phyloP scores from a whole-genome alignment of 306 rosid species.

The Ammopiptanthus mongolicus region DNA sequence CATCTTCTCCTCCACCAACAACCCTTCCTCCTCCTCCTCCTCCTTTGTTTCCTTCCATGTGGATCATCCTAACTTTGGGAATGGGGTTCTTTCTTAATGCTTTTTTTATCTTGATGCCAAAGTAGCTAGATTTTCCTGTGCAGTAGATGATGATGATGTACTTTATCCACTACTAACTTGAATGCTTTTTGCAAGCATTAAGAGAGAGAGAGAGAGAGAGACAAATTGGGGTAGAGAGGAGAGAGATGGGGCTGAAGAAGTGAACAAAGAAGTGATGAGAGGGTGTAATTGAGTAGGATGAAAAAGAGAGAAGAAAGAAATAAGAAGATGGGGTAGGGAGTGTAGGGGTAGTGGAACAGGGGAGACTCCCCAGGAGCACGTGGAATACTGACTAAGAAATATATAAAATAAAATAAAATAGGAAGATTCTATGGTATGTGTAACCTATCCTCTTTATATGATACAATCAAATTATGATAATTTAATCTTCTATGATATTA shows the following conservation, averaged over 20 bases:
- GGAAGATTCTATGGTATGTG: no score
- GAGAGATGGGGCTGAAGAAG: background rate
- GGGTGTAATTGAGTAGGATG: background rate
- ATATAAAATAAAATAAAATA: slow-evolving; percentile 7
- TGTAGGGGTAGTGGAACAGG: background rate
- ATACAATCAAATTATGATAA: no score
- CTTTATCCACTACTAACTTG: background rate
- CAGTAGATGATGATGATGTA: background rate
- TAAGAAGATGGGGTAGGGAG: background rate
- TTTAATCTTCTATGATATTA: no score
- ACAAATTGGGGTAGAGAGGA: background rate
- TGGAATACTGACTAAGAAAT: slow-evolving; percentile 37
- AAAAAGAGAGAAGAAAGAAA: background rate
- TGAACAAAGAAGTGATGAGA: background rate
- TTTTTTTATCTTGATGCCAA: background rate
- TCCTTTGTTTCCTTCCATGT: slow-evolving; percentile 37
- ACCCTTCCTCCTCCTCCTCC: slow-evolving; percentile 23
- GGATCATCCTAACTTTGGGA: background rate
- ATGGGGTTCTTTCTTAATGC: background rate
- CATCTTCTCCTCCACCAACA: slow-evolving; percentile 39
- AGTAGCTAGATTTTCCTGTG: background rate
- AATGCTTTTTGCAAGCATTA: background rate
- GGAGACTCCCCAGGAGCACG: slow-evolving; percentile 56
- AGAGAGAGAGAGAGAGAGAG: background rate
- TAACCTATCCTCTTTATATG: no score